Evolutionary conservation across 2,329 filamentous ascomycete genomes (phyloP).

Genomic region (Ophiocordyceps camponoti-rufipedis): DNA sequence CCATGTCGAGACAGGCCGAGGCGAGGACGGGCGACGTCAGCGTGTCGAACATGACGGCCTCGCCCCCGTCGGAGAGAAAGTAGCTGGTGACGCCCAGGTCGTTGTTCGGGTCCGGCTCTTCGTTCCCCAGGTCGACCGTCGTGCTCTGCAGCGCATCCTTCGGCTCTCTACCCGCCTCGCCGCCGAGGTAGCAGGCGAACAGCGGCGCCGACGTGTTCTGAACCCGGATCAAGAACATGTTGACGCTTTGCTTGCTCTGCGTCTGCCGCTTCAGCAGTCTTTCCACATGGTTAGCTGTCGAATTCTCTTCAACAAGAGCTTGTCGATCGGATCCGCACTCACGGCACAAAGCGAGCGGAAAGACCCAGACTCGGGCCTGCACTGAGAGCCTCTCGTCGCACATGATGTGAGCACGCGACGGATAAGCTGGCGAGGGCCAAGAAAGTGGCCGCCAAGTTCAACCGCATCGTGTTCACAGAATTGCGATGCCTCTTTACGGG

Average conservation of each 20-base stretch:
- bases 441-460: background rate
- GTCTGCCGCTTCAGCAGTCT: background rate
- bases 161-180: background rate
- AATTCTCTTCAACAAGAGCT: too few species aligned
- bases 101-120: background rate
- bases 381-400: background rate
- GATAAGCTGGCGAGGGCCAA: background rate
- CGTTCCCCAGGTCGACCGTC: background rate
- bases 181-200: background rate
- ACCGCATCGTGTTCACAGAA: background rate
- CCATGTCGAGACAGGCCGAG: background rate
- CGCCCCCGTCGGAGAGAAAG: background rate
- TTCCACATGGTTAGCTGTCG: background rate
- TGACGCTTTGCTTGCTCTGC: background rate
- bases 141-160: background rate
- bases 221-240: background rate
- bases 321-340: background rate
- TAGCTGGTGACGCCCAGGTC: conserved; percentile 1
- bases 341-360: background rate
- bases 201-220: background rate
- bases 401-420: background rate
- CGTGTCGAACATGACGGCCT: conserved; percentile 1
- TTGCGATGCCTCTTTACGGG: background rate
- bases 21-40: conserved; percentile 1
- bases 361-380: background rate